Percentiles rank a stretch among this genome's conserved stretches.
phyloP scores from a whole-genome alignment of 257 asterid species.

The Nicotiana knightiana region DNA sequence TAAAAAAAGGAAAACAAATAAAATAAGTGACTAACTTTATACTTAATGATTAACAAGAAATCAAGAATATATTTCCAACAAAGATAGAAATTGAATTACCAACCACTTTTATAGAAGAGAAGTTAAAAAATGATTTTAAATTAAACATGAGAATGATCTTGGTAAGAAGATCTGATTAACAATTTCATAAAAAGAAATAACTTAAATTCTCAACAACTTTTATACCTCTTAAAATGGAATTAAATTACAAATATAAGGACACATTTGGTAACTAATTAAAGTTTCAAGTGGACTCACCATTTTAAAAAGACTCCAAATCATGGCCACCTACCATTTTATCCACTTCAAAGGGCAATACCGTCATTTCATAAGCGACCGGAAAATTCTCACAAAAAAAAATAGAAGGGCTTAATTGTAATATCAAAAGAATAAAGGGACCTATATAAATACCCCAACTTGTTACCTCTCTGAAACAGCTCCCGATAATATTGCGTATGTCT shows the following conservation, averaged over 20 bases:
- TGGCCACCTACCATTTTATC: not conserved
- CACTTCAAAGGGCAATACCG: not conserved
- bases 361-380: not conserved
- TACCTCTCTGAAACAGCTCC: not conserved
- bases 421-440: not conserved
- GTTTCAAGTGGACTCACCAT: not conserved
- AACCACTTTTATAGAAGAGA: not conserved
- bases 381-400: not conserved
- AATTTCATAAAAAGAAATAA: not conserved
- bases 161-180: not conserved
- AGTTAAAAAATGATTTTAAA: not conserved
- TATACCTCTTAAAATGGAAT: not conserved
- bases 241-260: not conserved
- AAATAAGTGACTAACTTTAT: not conserved
- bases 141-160: not conserved
- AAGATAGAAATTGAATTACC: not conserved
- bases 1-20: not conserved
- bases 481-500: not conserved
- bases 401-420: not conserved
- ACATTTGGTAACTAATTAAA: not conserved
- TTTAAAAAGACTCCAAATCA: not conserved
- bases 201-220: not conserved
- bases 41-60: not conserved
- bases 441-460: not conserved
- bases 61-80: not conserved